Conservation (phyloP, 176 grass and related monocot species). For the Paspalum notatum region DNA sequence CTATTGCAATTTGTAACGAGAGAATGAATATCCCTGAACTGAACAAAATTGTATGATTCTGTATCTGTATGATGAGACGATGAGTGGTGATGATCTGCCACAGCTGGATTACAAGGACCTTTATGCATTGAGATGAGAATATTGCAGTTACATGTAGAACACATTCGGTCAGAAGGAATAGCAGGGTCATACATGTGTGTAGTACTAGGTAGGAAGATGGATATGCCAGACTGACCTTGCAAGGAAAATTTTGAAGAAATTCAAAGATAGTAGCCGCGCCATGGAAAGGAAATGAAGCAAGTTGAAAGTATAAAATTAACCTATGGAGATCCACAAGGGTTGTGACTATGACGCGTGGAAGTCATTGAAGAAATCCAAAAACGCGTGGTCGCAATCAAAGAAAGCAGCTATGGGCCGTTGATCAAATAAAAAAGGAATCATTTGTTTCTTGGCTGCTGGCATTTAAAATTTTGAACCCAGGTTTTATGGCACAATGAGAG, state of each 20-base stretch:
- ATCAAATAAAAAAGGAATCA: background rate
- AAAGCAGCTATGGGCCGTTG: background rate
- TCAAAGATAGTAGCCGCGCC: background rate
- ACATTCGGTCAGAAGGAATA: background rate
- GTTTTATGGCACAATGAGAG: background rate
- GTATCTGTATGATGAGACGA: background rate
- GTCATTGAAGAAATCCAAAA: slow-evolving; percentile 1
- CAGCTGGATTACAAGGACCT: background rate
- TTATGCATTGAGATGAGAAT: slow-evolving; percentile 1
- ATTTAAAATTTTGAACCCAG: background rate
- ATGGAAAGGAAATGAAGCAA: background rate
- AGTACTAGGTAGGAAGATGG: background rate
- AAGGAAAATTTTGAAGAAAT: background rate
- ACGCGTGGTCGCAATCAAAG: background rate
- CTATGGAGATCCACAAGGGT: background rate
- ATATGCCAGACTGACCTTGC: background rate
- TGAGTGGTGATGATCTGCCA: background rate
- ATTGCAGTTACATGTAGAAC: background rate
- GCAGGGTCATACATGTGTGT: background rate
- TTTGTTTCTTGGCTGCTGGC: background rate
- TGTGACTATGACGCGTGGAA: background rate
- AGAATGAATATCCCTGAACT: background rate
- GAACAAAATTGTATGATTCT: background rate
- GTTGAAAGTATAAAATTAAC: slow-evolving; percentile 5
- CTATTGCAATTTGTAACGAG: background rate